Evolutionary conservation across 1,284 basidiomycete species (phyloP).

Genomic region (Austroboletus niveus): DNA sequence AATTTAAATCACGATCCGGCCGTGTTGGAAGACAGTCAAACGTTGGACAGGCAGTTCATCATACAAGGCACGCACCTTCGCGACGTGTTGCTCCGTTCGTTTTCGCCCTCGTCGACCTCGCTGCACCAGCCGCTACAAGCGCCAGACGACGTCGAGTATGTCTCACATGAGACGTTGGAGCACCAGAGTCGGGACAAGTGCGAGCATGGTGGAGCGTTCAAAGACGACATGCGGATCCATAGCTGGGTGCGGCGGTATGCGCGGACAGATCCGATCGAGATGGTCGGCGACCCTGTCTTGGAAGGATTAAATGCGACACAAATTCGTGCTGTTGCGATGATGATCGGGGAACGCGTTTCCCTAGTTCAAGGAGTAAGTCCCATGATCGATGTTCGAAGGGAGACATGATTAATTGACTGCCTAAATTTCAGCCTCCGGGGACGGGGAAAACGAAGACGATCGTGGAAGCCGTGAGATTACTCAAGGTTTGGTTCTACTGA

Average conservation of each 20-base stretch:
- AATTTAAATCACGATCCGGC: slow-evolving; percentile 59
- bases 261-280: slow-evolving; percentile 55
- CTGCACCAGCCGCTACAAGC: slow-evolving; percentile 33
- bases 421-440: slow-evolving; percentile 74
- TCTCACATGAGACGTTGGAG: slow-evolving; percentile 34
- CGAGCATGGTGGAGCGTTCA: slow-evolving; percentile 52
- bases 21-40: slow-evolving; percentile 35
- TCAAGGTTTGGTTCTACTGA: slow-evolving; percentile 57
- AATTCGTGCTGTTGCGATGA: slow-evolving; percentile 79
- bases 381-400: background rate
- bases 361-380: slow-evolving; percentile 82
- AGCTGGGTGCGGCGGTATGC: slow-evolving; percentile 75
- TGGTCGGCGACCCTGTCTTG: slow-evolving; percentile 82
- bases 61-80: slow-evolving; percentile 68
- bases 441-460: slow-evolving; percentile 95
- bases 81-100: slow-evolving; percentile 60
- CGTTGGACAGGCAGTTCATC: slow-evolving; percentile 45
- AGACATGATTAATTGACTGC: slow-evolving; percentile 3
- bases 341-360: slow-evolving; percentile 78
- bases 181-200: slow-evolving; percentile 30
- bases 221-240: slow-evolving; percentile 66
- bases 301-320: slow-evolving; percentile 75
- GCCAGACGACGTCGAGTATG: slow-evolving; percentile 37
- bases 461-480: slow-evolving; percentile 77
- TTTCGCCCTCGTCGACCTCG: slow-evolving; percentile 35